A percentile compares a stretch with the other conserved stretches of the same genome.
Conservation (phyloP, 2,329 filamentous ascomycete species). For the Botryosphaeria dothidea region DNA sequence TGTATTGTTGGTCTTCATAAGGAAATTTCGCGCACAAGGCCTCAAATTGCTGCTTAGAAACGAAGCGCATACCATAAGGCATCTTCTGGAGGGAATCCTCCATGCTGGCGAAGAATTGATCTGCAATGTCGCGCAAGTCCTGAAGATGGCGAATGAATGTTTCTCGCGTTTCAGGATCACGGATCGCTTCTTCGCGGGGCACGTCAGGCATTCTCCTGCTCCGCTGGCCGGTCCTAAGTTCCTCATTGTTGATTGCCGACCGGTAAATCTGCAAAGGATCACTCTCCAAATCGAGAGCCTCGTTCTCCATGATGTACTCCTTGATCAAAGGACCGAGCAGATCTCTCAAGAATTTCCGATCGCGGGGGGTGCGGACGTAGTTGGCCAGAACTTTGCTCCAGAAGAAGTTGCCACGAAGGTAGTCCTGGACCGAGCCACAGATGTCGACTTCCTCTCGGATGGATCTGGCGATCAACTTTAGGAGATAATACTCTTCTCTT, state of each 20-base stretch:
- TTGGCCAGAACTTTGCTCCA: constrained; percentile 84
- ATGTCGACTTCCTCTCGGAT: constrained; percentile 83
- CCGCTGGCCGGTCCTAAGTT: constrained; percentile 83
- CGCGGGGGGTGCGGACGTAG: constrained; percentile 87
- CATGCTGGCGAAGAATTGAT: constrained; percentile 80
- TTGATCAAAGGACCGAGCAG: constrained; percentile 82
- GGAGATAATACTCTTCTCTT: constrained; percentile 91
- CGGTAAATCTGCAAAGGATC: constrained; percentile 97
- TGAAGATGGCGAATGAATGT: constrained; percentile 94
- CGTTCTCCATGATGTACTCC: constrained; percentile 90
- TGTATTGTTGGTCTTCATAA: constrained; percentile 71
- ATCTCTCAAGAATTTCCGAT: constrained; percentile 89
- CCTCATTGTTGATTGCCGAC: constrained; percentile 94
- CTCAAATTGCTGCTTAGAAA: constrained; percentile 84
- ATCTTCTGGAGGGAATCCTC: constrained; percentile 85
- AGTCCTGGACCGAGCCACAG: constrained; percentile 75
- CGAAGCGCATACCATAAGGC: constrained; percentile 88
- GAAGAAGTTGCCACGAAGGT: constrained; percentile 86
- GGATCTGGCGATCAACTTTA: constrained; percentile 82
- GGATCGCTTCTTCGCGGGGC: constrained; percentile 89
- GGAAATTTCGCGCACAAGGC: constrained; percentile 75
- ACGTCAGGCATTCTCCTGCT: constrained; percentile 82
- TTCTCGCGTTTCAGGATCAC: constrained; percentile 86
- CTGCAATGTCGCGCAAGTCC: constrained; percentile 89
- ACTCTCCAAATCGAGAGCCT: constrained; percentile 88